Evolutionary conservation across 768 basidiomycete genomes (phyloP), one percentile per base, ranked within the genome.

Genomic region (Leccinum rimulosum): DNA sequence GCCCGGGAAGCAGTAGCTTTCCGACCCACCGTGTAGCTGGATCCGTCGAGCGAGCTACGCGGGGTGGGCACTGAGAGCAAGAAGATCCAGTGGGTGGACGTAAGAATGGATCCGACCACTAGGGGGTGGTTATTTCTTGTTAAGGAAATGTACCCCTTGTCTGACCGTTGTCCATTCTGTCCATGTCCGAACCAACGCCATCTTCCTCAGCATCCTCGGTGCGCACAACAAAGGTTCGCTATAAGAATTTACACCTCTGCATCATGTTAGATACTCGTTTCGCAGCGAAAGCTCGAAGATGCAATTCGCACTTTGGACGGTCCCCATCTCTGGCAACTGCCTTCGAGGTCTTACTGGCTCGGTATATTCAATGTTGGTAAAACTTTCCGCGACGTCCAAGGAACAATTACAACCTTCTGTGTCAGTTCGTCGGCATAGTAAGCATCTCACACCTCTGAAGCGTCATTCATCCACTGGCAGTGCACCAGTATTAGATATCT

Each of bases 201-300:
- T 52, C 62, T 2, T 49, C 62, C 4, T 55, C 70, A 12, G 55
- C 54, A 45, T 64, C 70, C 5, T 57, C 71, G 19, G 69, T 72
- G 47, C 64, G 71, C 52, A 69, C 75, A 38, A 84, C 80, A 48
- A 84, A 84, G 73, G 82, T 81, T 31, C 36, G 69, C 9, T 17
- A 4, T 57, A 11, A 17, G 33, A 22, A 27, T 17, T 48, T n/a
- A 17, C 9, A 1, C 30, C 35, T 49, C 12, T 28, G 35, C 45
- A 8, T n/a, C 45, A 47, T 43, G 1, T 10, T 22, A 17, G 33
- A 6, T 25, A 19, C 8, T 27, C 30, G 22, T 49, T 30, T 2
- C 14, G 31, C 59, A 93, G 88, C 82, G 91, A 52, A 93, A 93
- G 74, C 82, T 93, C 51, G 86, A 91, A 59, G 91, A 93, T 73